Base-by-base conservation (phyloP, 345 rosid species). In the Populus euphratica region DNA sequence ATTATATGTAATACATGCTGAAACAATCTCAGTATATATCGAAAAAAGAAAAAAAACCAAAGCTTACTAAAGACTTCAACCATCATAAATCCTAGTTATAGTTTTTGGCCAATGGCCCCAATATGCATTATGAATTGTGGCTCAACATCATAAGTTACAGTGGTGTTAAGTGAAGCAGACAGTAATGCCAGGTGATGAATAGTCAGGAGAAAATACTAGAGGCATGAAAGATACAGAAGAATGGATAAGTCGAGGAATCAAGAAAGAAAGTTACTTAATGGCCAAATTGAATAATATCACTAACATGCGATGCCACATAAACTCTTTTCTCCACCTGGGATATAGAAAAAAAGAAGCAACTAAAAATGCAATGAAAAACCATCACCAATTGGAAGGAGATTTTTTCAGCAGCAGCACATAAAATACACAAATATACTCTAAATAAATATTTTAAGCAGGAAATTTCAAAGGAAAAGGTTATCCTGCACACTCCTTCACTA, bases 281-380 rank as follows among this genome's bases (percentile, higher is more conserved):
- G 87, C 99, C 99, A 87, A 96, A 96, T 11, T 94, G 97, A 78
- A 92, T 85, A 79, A 93, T 93, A 86, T 91, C 98, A 77, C 99
- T 98, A 78, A 93, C 98, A 73, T 82, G 89, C 78, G 93, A 83
- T 78, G 91, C 93, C 75, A 88, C 91, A 77, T 87, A 89, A 83
- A 85, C 87, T 59, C 82, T 83, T 86, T 83, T 87, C 75, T 91
- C 86, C 72, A 91, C 92, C 98, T 93, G 83, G 59, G 36, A 64
- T 72, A 44, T 18, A 77, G 27, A 47, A 65, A 56, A 21, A 13
- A 11, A 54, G 68, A 70, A 63, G 25, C 16, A 70, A 21, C 31
- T 47, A 54, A 68, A 25, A 78, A 47, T 16, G 61, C 21, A 5
- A 43, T 13, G 1, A 49, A 69, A 52, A 59, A 36, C 12, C 12